Base-by-base conservation (phyloP, 208 protist species). In the Sergeia podlipaevii region DNA sequence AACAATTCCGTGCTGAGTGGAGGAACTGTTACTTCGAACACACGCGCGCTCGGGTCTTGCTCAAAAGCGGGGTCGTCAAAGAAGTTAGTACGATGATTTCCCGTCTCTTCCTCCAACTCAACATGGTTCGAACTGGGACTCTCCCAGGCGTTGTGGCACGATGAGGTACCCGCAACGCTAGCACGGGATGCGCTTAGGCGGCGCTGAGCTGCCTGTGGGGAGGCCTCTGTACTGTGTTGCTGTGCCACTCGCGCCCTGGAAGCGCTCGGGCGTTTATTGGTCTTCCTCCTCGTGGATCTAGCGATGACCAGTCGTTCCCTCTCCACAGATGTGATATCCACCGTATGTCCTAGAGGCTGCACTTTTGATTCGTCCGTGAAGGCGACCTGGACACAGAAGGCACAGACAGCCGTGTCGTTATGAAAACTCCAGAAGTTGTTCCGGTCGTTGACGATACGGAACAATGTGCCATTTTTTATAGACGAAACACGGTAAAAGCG, bases 351-450 rank as follows among this genome's bases (percentile, higher is more conserved):
- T 17, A 67, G 47, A 2, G 34, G 33, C 15, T 21, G 21, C 13
- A 74, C 60, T 11, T 13, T 34, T 7, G 72, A 70, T 3, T 29
- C 26, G 1, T 30, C 17, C 4, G 29, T 48, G 59, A 79, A 79
- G 2, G 48, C 41, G 4, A 70, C 58, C 24, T 30, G 28, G 18
- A 79, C 55, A 20, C 13, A 32, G 32, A 72, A 60, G 11, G 46
- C 54, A 38, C 65, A 60, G 32, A 13, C 44, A 3, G 24, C 59
- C 33, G 61, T 41, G 44, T 79, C 65, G 29, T 79, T 79, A 52
- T 62, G 70, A 30, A 70, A 64, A 30, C 44, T 57, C 72, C 72
- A 79, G 37, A 54, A 23, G 5, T 21, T 6, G 2, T 34, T 27
- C 17, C 32, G 23, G 20, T 65, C 49, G 41, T 65, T 49, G 33